Base-by-base conservation (phyloP, 2,329 filamentous ascomycete species). In the Capronia coronata region DNA sequence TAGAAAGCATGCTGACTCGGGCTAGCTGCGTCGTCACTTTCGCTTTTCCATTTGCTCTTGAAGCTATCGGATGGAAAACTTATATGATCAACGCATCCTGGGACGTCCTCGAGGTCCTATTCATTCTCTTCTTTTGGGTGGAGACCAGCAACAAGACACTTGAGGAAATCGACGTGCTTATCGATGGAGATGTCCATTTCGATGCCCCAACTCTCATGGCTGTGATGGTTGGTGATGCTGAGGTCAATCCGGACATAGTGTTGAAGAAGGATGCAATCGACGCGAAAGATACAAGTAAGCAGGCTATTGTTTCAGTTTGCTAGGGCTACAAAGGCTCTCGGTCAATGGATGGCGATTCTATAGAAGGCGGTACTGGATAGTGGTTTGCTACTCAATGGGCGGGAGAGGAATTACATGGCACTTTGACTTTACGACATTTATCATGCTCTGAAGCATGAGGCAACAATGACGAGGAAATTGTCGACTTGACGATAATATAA, bases 11-110 rank as follows among this genome's bases (percentile, higher is more conserved):
- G 32, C 32, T 16, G 25, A 32, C 29, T n/a, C n/a, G 7, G 11
- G 7, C 29, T n/a, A 63, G 69, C 25, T 57, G 70, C 3, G 49
- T 72, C 0, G 63, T 67, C 23, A 65, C 65, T 0, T 70, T 68
- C 49, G 65, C 69, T 21, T 69, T 72, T 59, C 69, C 70, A 1
- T 71, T 71, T 43, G 69, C 67, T 1, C 58, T 73, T 0, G 58
- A 60, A 1, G 68, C 65, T 29, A 71, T 73, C n/a, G 29, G 29
- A 7, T 32, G 29, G 29, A 32, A 32, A n/a, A 32, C 29, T 9
- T 32, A 32, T n/a, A 71, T 76, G 59, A 64, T 75, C 43, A 75
- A 75, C 48, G 72, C 62, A 2, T 63, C 63, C 0, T 71, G 67
- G 65, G 68, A 74, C 48, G 63, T 75, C 8, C 45, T 71, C 1